Conservation (phyloP, 2,329 filamentous ascomycete species). For the Cercospora zeae-maydis region DNA sequence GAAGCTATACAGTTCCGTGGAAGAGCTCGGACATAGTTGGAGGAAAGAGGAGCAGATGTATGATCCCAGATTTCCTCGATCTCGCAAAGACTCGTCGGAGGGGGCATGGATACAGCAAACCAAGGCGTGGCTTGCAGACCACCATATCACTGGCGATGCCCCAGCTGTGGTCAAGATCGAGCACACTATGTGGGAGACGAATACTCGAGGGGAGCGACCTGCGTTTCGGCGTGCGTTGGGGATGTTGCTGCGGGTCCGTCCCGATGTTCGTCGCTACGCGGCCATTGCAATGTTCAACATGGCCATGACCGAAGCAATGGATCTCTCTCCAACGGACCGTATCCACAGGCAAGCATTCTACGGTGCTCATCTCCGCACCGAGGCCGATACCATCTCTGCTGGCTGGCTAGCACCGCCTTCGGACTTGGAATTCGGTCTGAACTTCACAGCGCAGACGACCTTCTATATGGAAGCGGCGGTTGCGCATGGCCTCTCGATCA, state of each 20-base stretch:
- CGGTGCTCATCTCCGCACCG: constrained; percentile 39
- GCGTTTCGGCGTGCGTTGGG: constrained; percentile 22
- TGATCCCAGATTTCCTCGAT: constrained; percentile 12
- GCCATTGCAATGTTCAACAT: constrained; percentile 34
- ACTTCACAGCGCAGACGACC: constrained; percentile 34
- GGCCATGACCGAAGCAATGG: constrained; percentile 22
- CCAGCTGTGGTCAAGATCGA: constrained; percentile 18
- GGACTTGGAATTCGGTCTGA: constrained; percentile 17
- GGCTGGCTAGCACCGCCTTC: constrained; percentile 23
- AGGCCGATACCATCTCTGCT: constrained; percentile 31
- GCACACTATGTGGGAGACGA: constrained; percentile 23
- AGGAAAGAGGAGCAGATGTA: constrained; percentile 2
- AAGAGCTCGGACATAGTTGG: not conserved
- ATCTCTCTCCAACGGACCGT: constrained; percentile 16
- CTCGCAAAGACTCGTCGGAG: not conserved
- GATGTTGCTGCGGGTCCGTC: constrained; percentile 14
- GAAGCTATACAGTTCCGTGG: constrained; percentile 13
- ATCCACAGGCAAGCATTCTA: constrained; percentile 32
- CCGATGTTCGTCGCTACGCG: constrained; percentile 28
- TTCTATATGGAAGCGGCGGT: constrained; percentile 36
- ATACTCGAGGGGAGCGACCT: constrained; percentile 13
- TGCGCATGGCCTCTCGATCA: constrained; percentile 28
- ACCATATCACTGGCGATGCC: not conserved
- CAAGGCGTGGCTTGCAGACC: constrained; percentile 1
- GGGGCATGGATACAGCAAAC: not conserved